Percentiles rank a stretch among this genome's conserved stretches.
These are phyloP conservation scores for Peronospora tabacina DNA, from an alignment of 352 stramenopile species.

Conservation along the genomic window DNA sequence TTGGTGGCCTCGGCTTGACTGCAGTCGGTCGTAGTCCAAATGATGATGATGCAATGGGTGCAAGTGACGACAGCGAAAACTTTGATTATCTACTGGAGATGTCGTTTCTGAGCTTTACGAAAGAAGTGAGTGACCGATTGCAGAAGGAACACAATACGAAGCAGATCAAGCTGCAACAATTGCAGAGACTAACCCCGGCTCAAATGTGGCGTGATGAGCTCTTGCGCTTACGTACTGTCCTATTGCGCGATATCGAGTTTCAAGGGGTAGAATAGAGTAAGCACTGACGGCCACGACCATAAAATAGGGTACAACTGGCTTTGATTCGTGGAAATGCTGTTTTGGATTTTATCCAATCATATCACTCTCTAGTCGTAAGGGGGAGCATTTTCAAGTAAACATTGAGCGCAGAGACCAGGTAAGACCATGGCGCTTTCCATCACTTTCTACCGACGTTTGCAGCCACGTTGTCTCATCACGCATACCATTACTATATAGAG, in stretches of 20 bases:
- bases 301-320: background rate
- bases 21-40: conserved; percentile 19
- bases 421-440: conserved; percentile 15
- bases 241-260: conserved; percentile 70
- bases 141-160: conserved; percentile 88
- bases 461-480: background rate
- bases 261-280: conserved; percentile 16
- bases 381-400: conserved; percentile 27
- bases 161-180: conserved; percentile 73
- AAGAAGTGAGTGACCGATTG: conserved; percentile 91
- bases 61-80: conserved; percentile 39
- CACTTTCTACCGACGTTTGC: background rate
- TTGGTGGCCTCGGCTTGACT: conserved; percentile 20
- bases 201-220: conserved; percentile 86
- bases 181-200: conserved; percentile 78
- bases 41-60: conserved; percentile 10
- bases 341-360: conserved; percentile 22
- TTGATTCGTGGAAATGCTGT: conserved; percentile 21
- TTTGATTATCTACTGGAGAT: conserved; percentile 98
- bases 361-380: background rate
- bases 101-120: conserved; percentile 96
- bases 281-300: background rate
- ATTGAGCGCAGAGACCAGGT: conserved; percentile 21
- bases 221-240: conserved; percentile 37
- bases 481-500: background rate